Conservation (phyloP, 1,284 basidiomycete genomes). For the Porogramme epimiltina region DNA sequence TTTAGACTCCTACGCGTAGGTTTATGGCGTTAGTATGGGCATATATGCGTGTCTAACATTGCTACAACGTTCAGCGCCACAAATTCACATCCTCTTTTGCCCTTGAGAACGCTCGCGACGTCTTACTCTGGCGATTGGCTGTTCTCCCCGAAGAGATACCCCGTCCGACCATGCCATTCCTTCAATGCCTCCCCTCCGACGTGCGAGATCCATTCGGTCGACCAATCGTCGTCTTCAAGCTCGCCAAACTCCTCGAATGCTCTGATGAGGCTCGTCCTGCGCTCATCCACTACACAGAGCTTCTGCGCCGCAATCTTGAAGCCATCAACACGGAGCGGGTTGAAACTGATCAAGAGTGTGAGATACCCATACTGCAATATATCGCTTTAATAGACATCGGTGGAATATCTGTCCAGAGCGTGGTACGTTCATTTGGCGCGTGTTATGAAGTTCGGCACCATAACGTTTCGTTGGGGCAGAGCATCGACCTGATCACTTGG, state of each 20-base stretch:
- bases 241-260: conserved; percentile 38
- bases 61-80: conserved; percentile 57
- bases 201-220: conserved; percentile 61
- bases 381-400: conserved; percentile 70
- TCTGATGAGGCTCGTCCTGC: conserved; percentile 40
- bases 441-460: neutral
- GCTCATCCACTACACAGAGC: conserved; percentile 54
- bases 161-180: conserved; percentile 30
- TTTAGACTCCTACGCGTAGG: conserved; percentile 69
- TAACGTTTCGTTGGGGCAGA: conserved; percentile 38
- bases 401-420: conserved; percentile 55
- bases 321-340: conserved; percentile 35
- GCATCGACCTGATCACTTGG: conserved; percentile 65
- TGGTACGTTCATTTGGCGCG: conserved; percentile 45
- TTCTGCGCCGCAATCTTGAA: conserved; percentile 54
- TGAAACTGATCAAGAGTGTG: conserved; percentile 19
- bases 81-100: conserved; percentile 65
- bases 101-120: conserved; percentile 58
- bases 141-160: conserved; percentile 41
- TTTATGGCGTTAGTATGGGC: conserved; percentile 9
- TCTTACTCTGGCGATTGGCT: conserved; percentile 59
- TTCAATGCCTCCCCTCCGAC: conserved; percentile 53
- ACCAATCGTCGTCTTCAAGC: conserved; percentile 56
- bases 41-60: conserved; percentile 3
- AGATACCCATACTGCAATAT: conserved; percentile 57